Conservation (phyloP, 1,139 yeast species). For the Citeromyces hawaiiensis region DNA sequence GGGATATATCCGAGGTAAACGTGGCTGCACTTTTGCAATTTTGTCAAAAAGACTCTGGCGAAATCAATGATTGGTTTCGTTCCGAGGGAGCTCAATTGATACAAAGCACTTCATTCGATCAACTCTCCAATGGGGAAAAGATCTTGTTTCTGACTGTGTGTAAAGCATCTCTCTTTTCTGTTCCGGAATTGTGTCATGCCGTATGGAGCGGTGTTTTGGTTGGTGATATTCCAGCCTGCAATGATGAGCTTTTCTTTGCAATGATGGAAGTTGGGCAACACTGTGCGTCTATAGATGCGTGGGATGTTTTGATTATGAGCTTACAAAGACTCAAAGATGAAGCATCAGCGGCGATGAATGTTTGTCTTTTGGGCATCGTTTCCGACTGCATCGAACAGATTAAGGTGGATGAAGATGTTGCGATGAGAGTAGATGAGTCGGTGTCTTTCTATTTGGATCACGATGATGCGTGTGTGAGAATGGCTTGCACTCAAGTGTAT, state of each 20-base stretch:
- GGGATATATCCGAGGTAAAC: background rate
- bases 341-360: background rate
- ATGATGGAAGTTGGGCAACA: conserved; percentile 2
- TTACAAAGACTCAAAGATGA: background rate
- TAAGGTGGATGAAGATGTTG: background rate
- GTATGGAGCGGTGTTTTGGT: background rate
- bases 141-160: background rate
- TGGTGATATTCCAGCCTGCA: background rate
- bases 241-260: conserved; percentile 7
- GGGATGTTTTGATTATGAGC: background rate
- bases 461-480: conserved; percentile 1
- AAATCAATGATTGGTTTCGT: background rate
- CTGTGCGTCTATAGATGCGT: background rate
- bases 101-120: background rate
- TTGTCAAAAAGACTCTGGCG: background rate
- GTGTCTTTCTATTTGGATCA: conserved; percentile 1
- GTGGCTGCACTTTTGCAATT: background rate
- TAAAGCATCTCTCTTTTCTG: background rate
- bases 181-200: background rate
- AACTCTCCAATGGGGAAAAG: background rate
- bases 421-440: background rate
- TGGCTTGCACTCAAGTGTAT: conserved; percentile 5
- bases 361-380: background rate
- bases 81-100: background rate
- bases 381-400: background rate